Evolutionary conservation across 2,329 filamentous ascomycete species (phyloP).

Genomic region (Plectosphaerella cucumerina): DNA sequence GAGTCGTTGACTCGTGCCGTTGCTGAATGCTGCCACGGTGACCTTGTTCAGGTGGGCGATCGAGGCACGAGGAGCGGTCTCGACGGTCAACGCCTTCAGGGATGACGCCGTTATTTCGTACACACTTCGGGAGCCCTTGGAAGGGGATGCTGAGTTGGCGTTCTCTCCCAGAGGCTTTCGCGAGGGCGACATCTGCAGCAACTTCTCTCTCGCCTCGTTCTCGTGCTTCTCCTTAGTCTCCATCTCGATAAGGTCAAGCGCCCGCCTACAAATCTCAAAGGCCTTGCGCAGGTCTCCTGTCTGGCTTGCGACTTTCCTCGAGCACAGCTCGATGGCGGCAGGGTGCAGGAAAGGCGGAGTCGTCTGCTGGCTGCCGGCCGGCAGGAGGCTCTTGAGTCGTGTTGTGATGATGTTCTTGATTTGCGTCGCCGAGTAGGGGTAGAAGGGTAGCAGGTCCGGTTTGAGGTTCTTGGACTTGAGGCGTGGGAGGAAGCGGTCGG

Average conservation of each 20-base stretch:
- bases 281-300: slow-evolving; percentile 93
- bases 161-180: slow-evolving; percentile 80
- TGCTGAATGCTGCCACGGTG: slow-evolving; percentile 84
- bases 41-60: slow-evolving; percentile 91
- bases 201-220: slow-evolving; percentile 52
- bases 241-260: slow-evolving; percentile 82
- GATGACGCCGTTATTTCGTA: slow-evolving; percentile 48
- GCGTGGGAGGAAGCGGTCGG: slow-evolving; percentile 88
- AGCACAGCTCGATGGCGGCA: slow-evolving; percentile 87
- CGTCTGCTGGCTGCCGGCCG: slow-evolving; percentile 45
- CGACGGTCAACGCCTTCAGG: slow-evolving; percentile 60
- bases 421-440: slow-evolving; percentile 85
- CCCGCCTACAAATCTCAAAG: slow-evolving; percentile 87
- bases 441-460: slow-evolving; percentile 82
- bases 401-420: slow-evolving; percentile 83
- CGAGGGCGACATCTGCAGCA: slow-evolving; percentile 60
- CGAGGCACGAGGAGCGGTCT: slow-evolving; percentile 81
- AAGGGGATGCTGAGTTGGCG: slow-evolving; percentile 63
- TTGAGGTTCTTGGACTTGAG: slow-evolving; percentile 91
- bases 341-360: slow-evolving; percentile 87
- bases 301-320: slow-evolving; percentile 90
- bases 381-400: slow-evolving; percentile 72
- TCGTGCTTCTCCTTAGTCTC: slow-evolving; percentile 75
- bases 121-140: slow-evolving; percentile 35
- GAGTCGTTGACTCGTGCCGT: slow-evolving; percentile 80